Evolutionary conservation across 2,329 filamentous ascomycete genomes (phyloP).

Genomic region (Neoarthrinium moseri): DNA sequence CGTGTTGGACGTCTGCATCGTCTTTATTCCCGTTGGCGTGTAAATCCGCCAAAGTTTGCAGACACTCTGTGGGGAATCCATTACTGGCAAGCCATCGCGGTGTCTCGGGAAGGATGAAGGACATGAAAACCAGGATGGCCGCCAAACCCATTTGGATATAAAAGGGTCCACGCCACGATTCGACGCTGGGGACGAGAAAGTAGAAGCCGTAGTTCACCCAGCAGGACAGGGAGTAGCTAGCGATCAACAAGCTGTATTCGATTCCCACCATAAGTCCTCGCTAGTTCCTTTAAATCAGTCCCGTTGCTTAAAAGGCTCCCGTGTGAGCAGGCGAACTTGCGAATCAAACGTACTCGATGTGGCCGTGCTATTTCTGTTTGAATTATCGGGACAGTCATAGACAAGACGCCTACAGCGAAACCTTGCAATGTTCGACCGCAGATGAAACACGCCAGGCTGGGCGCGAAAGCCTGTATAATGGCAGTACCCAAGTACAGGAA

Average conservation of each 20-base stretch:
- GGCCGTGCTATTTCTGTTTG: neutral
- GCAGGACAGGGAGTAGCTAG: neutral
- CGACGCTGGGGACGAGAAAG: neutral
- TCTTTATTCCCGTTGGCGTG: neutral
- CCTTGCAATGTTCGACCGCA: neutral
- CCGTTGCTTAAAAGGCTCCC: no score
- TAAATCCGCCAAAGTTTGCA: neutral
- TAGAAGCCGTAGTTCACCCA: conserved; percentile 4
- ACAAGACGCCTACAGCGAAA: neutral
- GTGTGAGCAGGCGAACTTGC: no score
- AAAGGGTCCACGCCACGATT: neutral
- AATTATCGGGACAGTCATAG: neutral
- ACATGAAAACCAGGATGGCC: neutral
- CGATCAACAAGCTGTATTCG: neutral
- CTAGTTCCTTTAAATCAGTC: no score
- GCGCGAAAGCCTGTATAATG: neutral
- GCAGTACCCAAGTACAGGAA: neutral
- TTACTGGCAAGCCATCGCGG: neutral
- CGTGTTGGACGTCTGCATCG: neutral
- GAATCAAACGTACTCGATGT: no score
- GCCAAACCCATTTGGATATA: neutral
- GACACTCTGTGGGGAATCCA: neutral
- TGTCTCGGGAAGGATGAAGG: conserved; percentile 2
- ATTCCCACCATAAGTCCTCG: neutral
- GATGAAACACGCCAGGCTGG: neutral